These are phyloP conservation scores for Hypomontagnella monticulosa DNA, from an alignment of 495 filamentous ascomycete species.

Conservation along the genomic window DNA sequence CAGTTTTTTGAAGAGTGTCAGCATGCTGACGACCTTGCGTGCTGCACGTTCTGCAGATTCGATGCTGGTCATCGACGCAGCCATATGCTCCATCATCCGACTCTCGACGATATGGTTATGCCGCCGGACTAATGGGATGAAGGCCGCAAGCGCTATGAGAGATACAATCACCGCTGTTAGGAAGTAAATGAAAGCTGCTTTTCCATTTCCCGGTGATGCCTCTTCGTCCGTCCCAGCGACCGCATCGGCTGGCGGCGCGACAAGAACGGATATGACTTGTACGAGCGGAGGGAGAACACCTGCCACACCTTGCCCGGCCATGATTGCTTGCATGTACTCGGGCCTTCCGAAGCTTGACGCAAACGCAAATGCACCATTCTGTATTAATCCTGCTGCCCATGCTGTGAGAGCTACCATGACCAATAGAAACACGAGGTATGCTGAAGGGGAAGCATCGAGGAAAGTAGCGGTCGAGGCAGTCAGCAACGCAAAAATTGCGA, in stretches of 20 bases:
- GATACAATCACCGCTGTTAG: slow-evolving; percentile 77
- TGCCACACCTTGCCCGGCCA: slow-evolving; percentile 92
- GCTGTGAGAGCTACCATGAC: slow-evolving; percentile 81
- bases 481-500: slow-evolving; percentile 74
- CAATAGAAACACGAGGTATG: slow-evolving; percentile 85
- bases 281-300: slow-evolving; percentile 90
- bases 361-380: slow-evolving; percentile 95
- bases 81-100: slow-evolving; percentile 50
- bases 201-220: slow-evolving; percentile 51
- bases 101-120: slow-evolving; percentile 54
- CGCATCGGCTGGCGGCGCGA: slow-evolving; percentile 60
- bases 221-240: slow-evolving; percentile 12
- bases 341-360: slow-evolving; percentile 82
- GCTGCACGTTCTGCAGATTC: slow-evolving; percentile 57
- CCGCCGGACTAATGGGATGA: slow-evolving; percentile 58
- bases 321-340: slow-evolving; percentile 94
- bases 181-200: slow-evolving; percentile 89
- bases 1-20: slow-evolving; percentile 75
- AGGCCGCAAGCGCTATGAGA: slow-evolving; percentile 67
- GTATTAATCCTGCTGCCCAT: slow-evolving; percentile 82
- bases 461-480: slow-evolving; percentile 80
- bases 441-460: slow-evolving; percentile 63
- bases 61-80: slow-evolving; percentile 54
- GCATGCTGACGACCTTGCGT: slow-evolving; percentile 71
- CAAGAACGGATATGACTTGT: slow-evolving; percentile 83